These are phyloP conservation scores for Lactifluus subvellereus DNA, from an alignment of 768 basidiomycete species.

Conservation along the genomic window DNA sequence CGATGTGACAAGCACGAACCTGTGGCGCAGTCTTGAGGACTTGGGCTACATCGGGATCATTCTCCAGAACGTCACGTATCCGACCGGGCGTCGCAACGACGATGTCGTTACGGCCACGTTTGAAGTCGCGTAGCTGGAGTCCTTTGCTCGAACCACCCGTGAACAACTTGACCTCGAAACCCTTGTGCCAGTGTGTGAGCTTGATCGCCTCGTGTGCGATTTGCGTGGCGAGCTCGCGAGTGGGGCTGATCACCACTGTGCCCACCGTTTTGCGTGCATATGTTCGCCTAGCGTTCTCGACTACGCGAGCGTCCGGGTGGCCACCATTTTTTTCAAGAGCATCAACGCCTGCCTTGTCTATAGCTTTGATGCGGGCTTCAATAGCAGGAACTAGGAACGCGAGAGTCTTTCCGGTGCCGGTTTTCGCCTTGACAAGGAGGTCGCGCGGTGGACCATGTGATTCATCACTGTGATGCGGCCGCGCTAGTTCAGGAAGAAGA, in stretches of 20 bases:
- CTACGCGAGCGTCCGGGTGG: conserved; percentile 30
- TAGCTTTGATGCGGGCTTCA: conserved; percentile 60
- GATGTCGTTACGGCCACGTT: conserved; percentile 60
- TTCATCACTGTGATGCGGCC: conserved; percentile 40
- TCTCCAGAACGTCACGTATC: conserved; percentile 63
- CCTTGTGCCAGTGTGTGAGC: conserved; percentile 53
- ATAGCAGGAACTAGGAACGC: conserved; percentile 85
- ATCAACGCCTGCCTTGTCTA: conserved; percentile 42
- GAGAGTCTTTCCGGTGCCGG: conserved; percentile 86
- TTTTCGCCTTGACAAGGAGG: conserved; percentile 80
- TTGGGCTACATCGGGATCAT: conserved; percentile 48
- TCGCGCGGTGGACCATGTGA: conserved; percentile 43
- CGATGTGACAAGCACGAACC: conserved; percentile 37
- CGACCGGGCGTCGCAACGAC: conserved; percentile 91
- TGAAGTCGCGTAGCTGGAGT: conserved; percentile 64
- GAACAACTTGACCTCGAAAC: conserved; percentile 66
- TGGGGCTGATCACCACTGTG: conserved; percentile 79
- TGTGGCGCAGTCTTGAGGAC: conserved; percentile 51
- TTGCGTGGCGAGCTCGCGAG: conserved; percentile 84
- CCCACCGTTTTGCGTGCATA: conserved; percentile 53
- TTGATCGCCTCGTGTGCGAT: conserved; percentile 79
- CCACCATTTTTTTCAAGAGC: conserved; percentile 41
- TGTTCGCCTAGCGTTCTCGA: conserved; percentile 30
- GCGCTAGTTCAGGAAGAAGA: conserved; percentile 63
- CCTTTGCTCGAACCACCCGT: conserved; percentile 70